Percentiles rank a stretch among this genome's conserved stretches.
Evolutionary conservation across 371 early-diverging fungal species (phyloP).

Genomic region (Lichtheimia hyalospora): DNA sequence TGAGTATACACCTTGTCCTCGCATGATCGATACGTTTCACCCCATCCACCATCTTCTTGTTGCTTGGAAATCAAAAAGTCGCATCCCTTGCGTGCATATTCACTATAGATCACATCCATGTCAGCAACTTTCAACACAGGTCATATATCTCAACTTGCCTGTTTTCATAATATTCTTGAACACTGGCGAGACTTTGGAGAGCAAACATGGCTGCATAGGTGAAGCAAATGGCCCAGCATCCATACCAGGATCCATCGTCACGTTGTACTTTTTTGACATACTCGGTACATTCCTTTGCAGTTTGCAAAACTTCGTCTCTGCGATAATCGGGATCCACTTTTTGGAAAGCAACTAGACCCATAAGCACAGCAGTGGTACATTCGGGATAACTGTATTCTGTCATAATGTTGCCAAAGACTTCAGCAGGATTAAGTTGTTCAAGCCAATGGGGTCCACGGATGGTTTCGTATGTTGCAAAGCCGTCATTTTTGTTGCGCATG

Average conservation of each 20-base stretch:
- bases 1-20: constrained; percentile 68
- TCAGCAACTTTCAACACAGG: background rate
- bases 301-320: constrained; percentile 74
- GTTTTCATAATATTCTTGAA: constrained; percentile 82
- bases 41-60: constrained; percentile 95
- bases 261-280: constrained; percentile 77
- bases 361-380: constrained; percentile 92
- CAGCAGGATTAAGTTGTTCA: constrained; percentile 92
- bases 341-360: constrained; percentile 79
- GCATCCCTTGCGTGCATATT: constrained; percentile 60
- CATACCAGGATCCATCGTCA: constrained; percentile 93
- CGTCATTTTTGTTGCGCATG: constrained; percentile 91
- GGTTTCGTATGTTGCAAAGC: constrained; percentile 90
- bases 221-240: constrained; percentile 96
- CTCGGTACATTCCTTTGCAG: constrained; percentile 60
- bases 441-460: constrained; percentile 79
- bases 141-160: constrained; percentile 37
- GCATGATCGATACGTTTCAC: constrained; percentile 91
- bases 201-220: constrained; percentile 98
- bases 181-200: constrained; percentile 81
- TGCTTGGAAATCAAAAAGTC: constrained; percentile 89
- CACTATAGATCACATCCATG: constrained; percentile 8
- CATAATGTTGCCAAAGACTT: constrained; percentile 97
- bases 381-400: constrained; percentile 96
- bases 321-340: constrained; percentile 83